These are phyloP conservation scores for Microbotryum intermedium DNA, from an alignment of 1,284 basidiomycete species.

Conservation along the genomic window DNA sequence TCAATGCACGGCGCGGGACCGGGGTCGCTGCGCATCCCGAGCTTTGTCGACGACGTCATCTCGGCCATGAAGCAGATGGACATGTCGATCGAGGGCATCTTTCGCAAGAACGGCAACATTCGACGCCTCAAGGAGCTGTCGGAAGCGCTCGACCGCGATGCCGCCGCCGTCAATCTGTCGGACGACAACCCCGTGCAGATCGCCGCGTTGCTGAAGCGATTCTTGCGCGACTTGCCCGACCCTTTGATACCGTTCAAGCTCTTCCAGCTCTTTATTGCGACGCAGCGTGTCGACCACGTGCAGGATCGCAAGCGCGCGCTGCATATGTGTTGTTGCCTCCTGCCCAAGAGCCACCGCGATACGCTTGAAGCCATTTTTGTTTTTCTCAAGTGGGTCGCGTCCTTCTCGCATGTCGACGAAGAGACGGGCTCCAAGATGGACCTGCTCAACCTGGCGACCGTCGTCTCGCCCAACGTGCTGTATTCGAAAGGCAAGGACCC, in stretches of 20 bases:
- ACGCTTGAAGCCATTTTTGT: conserved; percentile 97
- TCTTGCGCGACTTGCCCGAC: conserved; percentile 91
- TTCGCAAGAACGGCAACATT: conserved; percentile 97
- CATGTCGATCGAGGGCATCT: conserved; percentile 97
- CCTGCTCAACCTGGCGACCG: conserved; percentile 89
- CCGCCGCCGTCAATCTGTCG: conserved; percentile 76
- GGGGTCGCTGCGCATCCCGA: conserved; percentile 77
- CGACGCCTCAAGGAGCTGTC: conserved; percentile 80
- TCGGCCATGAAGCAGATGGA: conserved; percentile 99
- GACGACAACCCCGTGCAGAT: conserved; percentile 96
- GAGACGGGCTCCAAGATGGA: conserved; percentile 99
- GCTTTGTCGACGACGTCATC: conserved; percentile 94
- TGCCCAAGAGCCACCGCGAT: conserved; percentile 90
- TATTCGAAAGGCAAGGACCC: conserved; percentile 76
- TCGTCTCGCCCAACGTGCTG: conserved; percentile 93
- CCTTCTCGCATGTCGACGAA: conserved; percentile 95
- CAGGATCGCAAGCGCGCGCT: conserved; percentile 73
- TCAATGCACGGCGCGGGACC: conserved; percentile 83
- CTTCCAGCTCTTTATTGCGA: conserved; percentile 77
- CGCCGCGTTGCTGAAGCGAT: conserved; percentile 93
- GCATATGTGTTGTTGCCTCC: conserved; percentile 74
- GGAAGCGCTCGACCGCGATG: conserved; percentile 88
- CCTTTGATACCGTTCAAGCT: conserved; percentile 91
- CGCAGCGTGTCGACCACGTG: conserved; percentile 73
- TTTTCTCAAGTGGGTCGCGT: conserved; percentile 98